Evolutionary conservation across 257 asterid genomes (phyloP), one percentile per base, ranked within the genome.

Genomic region (Ligustrum vulgare): DNA sequence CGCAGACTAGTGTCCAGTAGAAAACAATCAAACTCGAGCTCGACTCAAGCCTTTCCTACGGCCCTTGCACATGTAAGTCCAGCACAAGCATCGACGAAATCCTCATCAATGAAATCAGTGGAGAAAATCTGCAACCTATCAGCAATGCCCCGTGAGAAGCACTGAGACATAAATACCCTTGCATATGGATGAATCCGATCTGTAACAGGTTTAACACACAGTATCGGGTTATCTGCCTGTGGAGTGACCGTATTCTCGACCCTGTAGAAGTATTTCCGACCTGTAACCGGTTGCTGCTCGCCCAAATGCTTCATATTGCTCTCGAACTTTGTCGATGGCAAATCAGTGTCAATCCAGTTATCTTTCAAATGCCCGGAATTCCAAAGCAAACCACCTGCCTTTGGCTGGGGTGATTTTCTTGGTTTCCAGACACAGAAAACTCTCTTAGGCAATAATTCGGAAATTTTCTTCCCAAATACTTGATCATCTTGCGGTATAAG

Each of bases 161-260:
- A 74, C 76, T 90, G 90, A 7, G 82, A 56, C 13, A 95, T 85
- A 34, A 95, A 92, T 64, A 87, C 45, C 90, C 99, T 88, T 18
- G 91, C 87, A n/a, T 86, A 91, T 5, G 88, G 85, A 68, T 81
- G 96, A 73, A 94, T 92, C 80, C 98, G 78, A 35, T 82, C 74
- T 1, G 98, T 92, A 13, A 91, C 96, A 11, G 94, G 96, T 79
- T 63, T 88, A 76, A 94, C 97, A 76, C 97, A 92, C 80, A 92
- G 8, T 0, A 91, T 78, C 66, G 96, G 99, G 76, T 93, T 93
- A 80, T 95, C 96, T 3, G 96, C 90, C 77, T 95, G 95, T 2
- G 98, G 96, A 45, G 97, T 95, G 23, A 91, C 94, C n/a, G 99
- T 92, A 18, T 95, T 95, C 86, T 95, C 99, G 7, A 95, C 99